Base-by-base conservation (phyloP, 2,329 filamentous ascomycete genomes). In the Ceratocystis alfenasii region DNA sequence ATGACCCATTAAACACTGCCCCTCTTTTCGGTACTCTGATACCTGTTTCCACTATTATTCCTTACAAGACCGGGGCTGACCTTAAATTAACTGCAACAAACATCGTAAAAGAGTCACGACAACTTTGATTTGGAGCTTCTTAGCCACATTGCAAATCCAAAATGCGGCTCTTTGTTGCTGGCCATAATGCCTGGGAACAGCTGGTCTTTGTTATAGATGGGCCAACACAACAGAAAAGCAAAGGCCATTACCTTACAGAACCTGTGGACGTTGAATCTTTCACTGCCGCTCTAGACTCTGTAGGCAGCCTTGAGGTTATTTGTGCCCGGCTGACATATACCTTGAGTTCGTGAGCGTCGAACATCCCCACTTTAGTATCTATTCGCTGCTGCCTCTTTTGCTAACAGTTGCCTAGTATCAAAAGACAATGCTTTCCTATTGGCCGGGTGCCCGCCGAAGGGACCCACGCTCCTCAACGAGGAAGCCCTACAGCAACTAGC, bases 171-270 rank as follows among this genome's bases (percentile, higher is more conserved):
- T 81, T 80, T 70, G 81, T 78, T 53, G 70, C 79, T 2, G 83
- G 83, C 50, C 80, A 83, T 73, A 86, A 86, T 70, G 81, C 82
- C 65, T 86, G 81, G 81, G 73, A 74, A 65, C 83, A 86, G 70
- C 76, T 85, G 17, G 69, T 71, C 1, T 79, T 83, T 67, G 55
- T 55, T 6, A 63, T 50, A 15, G 1, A 50, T 12, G 68, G 66
- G 5, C n/a, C 15, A 22, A 22, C 15, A 8, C 45, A 62, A 20
- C 36, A 53, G 6, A 10, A 33, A 7, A 12, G 12, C 33, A 12
- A 33, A 48, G 50, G 15, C 30, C 60, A 8, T 4, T 48, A 17
- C 5, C 68, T 67, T 3, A 61, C 71, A 1, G 78, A 82, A 50
- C 76, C 78, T 3, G 72, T 77, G 3, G 83, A 85, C 70, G 20